Conservation (phyloP, 805 yeast genomes). For the Metschnikowia continentalis region DNA sequence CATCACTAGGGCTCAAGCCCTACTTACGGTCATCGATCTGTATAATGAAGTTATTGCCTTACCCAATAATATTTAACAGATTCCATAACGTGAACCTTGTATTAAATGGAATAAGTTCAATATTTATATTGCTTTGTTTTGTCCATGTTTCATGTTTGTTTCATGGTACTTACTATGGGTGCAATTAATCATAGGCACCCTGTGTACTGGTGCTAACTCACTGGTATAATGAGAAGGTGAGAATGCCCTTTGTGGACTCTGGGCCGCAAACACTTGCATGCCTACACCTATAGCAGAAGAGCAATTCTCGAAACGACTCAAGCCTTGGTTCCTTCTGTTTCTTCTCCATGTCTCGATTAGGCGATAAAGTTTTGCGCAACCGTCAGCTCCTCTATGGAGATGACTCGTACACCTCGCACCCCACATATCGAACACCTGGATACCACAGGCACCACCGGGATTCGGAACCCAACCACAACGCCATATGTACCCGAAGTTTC, state of each 20-base stretch:
- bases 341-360: not conserved
- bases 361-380: slow-evolving; percentile 4
- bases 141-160: not conserved
- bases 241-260: not conserved
- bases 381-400: not conserved
- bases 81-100: no score
- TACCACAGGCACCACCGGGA: not conserved
- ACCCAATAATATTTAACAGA: no score
- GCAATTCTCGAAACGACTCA: not conserved
- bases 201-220: not conserved
- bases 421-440: not conserved
- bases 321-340: not conserved
- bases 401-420: not conserved
- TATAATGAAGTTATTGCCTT: no score
- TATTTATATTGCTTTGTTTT: no score
- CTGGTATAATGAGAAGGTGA: not conserved
- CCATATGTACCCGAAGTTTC: not conserved
- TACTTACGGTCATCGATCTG: not conserved
- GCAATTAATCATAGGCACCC: not conserved
- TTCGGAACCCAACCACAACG: not conserved
- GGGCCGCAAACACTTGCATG: not conserved
- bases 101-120: no score
- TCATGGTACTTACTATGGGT: not conserved
- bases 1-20: slow-evolving; percentile 16
- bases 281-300: not conserved